Evolutionary conservation across 495 filamentous ascomycete genomes (phyloP), one percentile per base, ranked within the genome.

Genomic region (Ascodesmis nigricans): DNA sequence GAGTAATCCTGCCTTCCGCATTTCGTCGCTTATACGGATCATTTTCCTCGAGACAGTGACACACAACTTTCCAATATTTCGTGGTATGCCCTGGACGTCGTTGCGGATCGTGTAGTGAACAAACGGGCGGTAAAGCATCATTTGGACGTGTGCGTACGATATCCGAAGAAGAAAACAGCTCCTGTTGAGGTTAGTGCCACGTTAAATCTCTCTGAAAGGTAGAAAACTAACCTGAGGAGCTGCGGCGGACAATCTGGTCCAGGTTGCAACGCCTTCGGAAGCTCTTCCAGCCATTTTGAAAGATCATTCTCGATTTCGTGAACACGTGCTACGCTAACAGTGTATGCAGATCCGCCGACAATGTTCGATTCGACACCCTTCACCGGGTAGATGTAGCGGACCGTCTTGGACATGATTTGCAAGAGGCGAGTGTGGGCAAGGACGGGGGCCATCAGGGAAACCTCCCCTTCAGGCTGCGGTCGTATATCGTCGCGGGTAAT

Each of bases 41-140:
- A 97, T 87, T 47, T 92, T 95, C 17, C 87, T 70, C 13, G 82
- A 82, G 1, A 92, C 79, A 45, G 72, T 78, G 34, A 97, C 75
- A 39, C 79, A 87, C 25, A 36, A n/a, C n/a, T n/a, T n/a, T n/a
- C n/a, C n/a, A n/a, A n/a, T n/a, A n/a, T n/a, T n/a, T 31, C 15
- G 13, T 31, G 29, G 29, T 17, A 2, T n/a, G 29, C 29, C 29
- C 14, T 31, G 2, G 80, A n/a, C n/a, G n/a, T n/a, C n/a, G n/a
- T n/a, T n/a, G n/a, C n/a, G n/a, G n/a, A n/a, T n/a, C n/a, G 90
- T 76, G 46, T 93, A 95, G 55, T 97, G 87, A 17, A 95, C 59
- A 47, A 95, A 97, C 0, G 87, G 87, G 5, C 87, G 67, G 49
- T 95, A 95, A 37, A 95, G 71, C 53, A 93, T 74, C 67, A 93